These are phyloP conservation scores for Hypoxylon trugodes DNA, from an alignment of 495 filamentous ascomycete genomes.

Conservation along the genomic window DNA sequence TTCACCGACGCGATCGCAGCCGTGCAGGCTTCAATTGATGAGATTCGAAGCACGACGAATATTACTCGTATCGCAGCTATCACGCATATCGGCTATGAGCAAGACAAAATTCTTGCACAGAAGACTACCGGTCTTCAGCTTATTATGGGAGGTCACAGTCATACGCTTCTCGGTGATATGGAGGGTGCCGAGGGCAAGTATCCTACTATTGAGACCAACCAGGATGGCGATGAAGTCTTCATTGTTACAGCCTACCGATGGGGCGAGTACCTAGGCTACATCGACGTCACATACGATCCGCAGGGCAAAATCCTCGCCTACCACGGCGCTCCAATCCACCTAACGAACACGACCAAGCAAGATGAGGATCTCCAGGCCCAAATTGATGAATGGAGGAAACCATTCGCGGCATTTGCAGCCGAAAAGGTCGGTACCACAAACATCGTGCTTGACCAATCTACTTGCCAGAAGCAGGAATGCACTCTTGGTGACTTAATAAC, in stretches of 20 bases:
- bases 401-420: conserved; percentile 60
- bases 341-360: conserved; percentile 62
- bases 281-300: conserved; percentile 62
- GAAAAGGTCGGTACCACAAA: conserved; percentile 57
- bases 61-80: conserved; percentile 65
- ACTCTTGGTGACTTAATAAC: conserved; percentile 60
- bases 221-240: conserved; percentile 67
- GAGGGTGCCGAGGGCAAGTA: conserved; percentile 59
- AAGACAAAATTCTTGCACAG: conserved; percentile 62
- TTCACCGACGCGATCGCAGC: conserved; percentile 59
- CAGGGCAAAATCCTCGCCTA: conserved; percentile 63
- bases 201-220: conserved; percentile 64
- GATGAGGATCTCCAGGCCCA: conserved; percentile 60
- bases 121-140: conserved; percentile 61
- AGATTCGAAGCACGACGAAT: conserved; percentile 57
- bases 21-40: conserved; percentile 62
- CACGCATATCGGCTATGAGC: conserved; percentile 67
- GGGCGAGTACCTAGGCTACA: conserved; percentile 68
- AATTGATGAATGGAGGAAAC: conserved; percentile 59
- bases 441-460: conserved; percentile 58
- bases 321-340: conserved; percentile 63
- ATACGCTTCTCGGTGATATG: conserved; percentile 64
- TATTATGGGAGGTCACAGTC: conserved; percentile 67
- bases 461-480: conserved; percentile 62
- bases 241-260: conserved; percentile 67